Evolutionary conservation across 2,329 filamentous ascomycete genomes (phyloP), one percentile per base, ranked within the genome.

Genomic region (Cytospora mali): DNA sequence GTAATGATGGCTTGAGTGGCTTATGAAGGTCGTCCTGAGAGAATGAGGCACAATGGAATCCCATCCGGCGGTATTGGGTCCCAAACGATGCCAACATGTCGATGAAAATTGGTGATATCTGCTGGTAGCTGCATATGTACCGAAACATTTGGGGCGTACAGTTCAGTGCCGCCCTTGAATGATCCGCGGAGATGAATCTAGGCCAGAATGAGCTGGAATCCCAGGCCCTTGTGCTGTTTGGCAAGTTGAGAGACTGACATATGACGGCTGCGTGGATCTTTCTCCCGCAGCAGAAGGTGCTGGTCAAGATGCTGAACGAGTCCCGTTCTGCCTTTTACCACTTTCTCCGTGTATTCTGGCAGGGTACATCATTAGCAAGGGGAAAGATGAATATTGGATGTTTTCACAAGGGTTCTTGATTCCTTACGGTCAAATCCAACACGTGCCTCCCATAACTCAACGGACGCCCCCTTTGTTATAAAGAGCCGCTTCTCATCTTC

Each of bases 11-110:
- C 7, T 18, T 16, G 5, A 16, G 39, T 10, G 48, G 48, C 18
- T 52, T 58, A 1, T 2, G 10, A 10, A 42, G 3, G 33, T 58
- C 56, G 39, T 58, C 56, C 4, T 58, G 56, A 16, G 46, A 58
- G 31, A 58, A 58, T 1, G 56, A 51, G 25, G 48, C 56, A 42
- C 29, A 58, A 13, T 58, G 48, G 25, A 58, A 58, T 3, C 14
- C 31, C 0, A 28, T 33, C 11, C 23, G 27, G 6, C 29, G 29
- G 1, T 16, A 39, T 0, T 88, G 88, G 72, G 80, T 85, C 71
- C 84, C 88, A 1, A 81, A 80, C 68, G 60, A 74, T 13, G 67
- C 58, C 0, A 65, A 68, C 7, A 58, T 49, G 42, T 58, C 56
- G 5, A 58, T 13, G 9, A 58, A 11, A 11, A 58, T 58, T n/a